phyloP scores from a whole-genome alignment of 2,329 filamentous ascomycete genomes.

The Penicillium nordicum region DNA sequence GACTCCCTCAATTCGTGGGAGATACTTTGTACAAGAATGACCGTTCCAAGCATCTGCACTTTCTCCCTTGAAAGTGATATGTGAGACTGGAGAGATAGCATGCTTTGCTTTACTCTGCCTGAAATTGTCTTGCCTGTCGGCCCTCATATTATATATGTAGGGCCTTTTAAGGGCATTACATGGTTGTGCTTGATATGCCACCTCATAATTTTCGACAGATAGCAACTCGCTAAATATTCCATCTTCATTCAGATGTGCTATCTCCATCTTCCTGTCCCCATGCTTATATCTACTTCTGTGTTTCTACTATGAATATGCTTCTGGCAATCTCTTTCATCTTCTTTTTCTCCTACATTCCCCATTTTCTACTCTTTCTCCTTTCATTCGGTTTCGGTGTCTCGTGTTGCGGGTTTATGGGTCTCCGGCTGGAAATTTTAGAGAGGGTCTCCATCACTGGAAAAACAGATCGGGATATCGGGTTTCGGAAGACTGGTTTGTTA shows the following conservation, averaged over 20 bases:
- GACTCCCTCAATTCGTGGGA: conserved; percentile 11
- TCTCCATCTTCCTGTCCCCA: neutral
- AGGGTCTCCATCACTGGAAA: conserved; percentile 37
- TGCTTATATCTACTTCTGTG: conserved; percentile 10
- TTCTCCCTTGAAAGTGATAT: neutral
- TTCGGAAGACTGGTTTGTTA: conserved; percentile 18
- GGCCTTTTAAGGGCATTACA: neutral
- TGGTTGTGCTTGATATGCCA: neutral
- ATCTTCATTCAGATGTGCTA: neutral
- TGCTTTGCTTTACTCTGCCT: neutral
- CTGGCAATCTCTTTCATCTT: conserved; percentile 3
- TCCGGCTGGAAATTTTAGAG: conserved; percentile 30
- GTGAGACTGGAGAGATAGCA: neutral
- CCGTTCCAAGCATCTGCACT: conserved; percentile 6
- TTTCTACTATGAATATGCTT: conserved; percentile 7
- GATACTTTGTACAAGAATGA: conserved; percentile 28
- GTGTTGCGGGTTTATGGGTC: conserved; percentile 22
- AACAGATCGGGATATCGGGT: conserved; percentile 23
- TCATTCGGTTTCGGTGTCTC: conserved; percentile 17
- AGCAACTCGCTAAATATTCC: neutral
- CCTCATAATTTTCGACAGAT: neutral
- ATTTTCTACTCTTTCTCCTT: neutral
- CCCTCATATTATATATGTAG: neutral
- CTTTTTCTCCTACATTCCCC: neutral
- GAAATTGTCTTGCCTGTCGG: neutral